These are phyloP conservation scores for Paxillus involutus DNA, from an alignment of 768 basidiomycete genomes.

Conservation along the genomic window DNA sequence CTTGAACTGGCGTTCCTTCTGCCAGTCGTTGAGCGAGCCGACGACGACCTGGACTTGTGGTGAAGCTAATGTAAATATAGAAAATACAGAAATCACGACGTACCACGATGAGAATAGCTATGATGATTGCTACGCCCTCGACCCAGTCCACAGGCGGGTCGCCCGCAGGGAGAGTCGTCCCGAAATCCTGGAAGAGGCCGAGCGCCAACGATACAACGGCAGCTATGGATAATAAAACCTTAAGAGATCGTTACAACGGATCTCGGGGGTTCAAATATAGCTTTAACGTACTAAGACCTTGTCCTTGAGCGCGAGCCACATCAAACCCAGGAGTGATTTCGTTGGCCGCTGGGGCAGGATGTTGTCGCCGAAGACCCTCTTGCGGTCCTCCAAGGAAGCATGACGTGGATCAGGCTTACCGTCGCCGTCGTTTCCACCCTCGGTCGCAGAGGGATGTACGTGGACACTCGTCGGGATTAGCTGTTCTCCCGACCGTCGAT, in stretches of 20 bases:
- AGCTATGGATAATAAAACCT: conserved; percentile 90
- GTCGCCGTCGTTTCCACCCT: not conserved
- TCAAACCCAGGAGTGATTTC: conserved; percentile 71
- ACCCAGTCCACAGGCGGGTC: conserved; percentile 95
- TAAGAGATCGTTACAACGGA: conserved; percentile 6
- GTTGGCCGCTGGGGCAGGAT: conserved; percentile 65
- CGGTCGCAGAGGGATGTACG: conserved; percentile 16
- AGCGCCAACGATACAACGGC: conserved; percentile 92
- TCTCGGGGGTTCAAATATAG: not conserved
- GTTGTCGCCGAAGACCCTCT: conserved; percentile 74
- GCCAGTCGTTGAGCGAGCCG: conserved; percentile 96
- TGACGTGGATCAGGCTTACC: conserved; percentile 9
- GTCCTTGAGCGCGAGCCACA: conserved; percentile 88
- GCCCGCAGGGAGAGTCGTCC: conserved; percentile 52
- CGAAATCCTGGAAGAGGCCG: conserved; percentile 93
- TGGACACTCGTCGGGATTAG: conserved; percentile 4
- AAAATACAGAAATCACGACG: conserved; percentile 20
- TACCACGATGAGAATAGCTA: conserved; percentile 75
- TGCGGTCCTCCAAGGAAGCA: conserved; percentile 59
- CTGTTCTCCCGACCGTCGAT: conserved; percentile 14
- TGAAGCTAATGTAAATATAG: not conserved
- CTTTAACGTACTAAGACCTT: conserved; percentile 72
- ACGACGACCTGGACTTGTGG: conserved; percentile 64
- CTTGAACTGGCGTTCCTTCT: conserved; percentile 96
- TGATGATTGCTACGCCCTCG: conserved; percentile 84